Percentiles rank a stretch among this genome's conserved stretches.
These are phyloP conservation scores for Meyerozyma guilliermondii DNA, from an alignment of 1,139 yeast genomes.

Conservation along the genomic window DNA sequence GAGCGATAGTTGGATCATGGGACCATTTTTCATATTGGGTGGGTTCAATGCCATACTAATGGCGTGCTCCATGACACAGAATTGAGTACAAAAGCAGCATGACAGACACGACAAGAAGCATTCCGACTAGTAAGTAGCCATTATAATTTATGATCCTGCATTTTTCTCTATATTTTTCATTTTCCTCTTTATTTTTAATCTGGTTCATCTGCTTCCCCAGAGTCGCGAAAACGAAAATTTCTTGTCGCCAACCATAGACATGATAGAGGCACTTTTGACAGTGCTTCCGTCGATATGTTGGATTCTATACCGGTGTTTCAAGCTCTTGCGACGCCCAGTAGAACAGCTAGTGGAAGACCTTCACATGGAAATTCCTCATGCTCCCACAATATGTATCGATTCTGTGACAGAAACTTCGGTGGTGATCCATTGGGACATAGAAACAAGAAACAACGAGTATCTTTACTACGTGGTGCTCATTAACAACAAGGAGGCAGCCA, in stretches of 20 bases:
- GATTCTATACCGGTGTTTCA: constrained; percentile 37
- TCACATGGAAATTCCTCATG: constrained; percentile 38
- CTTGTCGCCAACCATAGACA: constrained; percentile 6
- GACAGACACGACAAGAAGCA: not conserved
- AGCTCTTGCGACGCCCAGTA: constrained; percentile 33
- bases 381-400: constrained; percentile 39
- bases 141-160: not conserved
- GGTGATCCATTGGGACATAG: constrained; percentile 42
- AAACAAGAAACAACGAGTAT: constrained; percentile 25
- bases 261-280: constrained; percentile 40
- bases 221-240: constrained; percentile 2
- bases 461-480: constrained; percentile 32
- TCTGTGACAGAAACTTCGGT: constrained; percentile 26
- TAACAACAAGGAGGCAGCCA: constrained; percentile 35
- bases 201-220: not conserved
- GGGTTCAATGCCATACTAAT: constrained; percentile 28
- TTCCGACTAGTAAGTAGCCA: no score
- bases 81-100: not conserved
- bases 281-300: constrained; percentile 39
- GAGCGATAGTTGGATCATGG: constrained; percentile 54
- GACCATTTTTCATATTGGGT: constrained; percentile 56
- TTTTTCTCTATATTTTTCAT: not conserved
- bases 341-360: constrained; percentile 32
- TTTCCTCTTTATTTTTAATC: not conserved
- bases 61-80: constrained; percentile 1